These are phyloP conservation scores for Pascua sp. DNA, from an alignment of 1,284 basidiomycete genomes.

Conservation along the genomic window DNA sequence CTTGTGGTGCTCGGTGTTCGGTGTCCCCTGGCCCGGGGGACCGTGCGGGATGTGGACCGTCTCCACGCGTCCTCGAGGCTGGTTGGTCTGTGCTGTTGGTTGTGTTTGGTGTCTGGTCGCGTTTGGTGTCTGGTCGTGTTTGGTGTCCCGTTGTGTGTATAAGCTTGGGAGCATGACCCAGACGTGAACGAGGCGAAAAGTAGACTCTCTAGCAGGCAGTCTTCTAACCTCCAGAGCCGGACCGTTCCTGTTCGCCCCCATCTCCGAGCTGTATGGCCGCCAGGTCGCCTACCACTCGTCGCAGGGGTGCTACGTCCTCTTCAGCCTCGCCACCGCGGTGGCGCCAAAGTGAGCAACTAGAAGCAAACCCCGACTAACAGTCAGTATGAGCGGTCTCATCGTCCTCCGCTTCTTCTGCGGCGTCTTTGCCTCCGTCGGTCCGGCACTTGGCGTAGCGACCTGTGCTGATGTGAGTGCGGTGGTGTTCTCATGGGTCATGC, in stretches of 20 bases:
- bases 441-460: constrained; percentile 46
- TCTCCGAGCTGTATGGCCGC: constrained; percentile 51
- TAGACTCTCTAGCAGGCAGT: too few species aligned
- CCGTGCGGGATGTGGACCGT: constrained; percentile 13
- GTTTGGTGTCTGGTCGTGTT: too few species aligned
- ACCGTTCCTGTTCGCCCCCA: constrained; percentile 52
- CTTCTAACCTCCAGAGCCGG: constrained; percentile 34
- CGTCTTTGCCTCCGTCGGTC: constrained; percentile 41
- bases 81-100: too few species aligned
- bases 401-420: constrained; percentile 46
- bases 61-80: too few species aligned
- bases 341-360: constrained; percentile 34
- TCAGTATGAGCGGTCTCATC: constrained; percentile 39
- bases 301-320: constrained; percentile 38
- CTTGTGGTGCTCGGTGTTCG: too few species aligned
- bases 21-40: too few species aligned
- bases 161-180: too few species aligned
- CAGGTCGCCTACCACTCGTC: constrained; percentile 46
- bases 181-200: too few species aligned
- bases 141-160: too few species aligned
- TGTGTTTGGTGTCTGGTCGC: too few species aligned
- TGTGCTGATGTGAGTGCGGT: constrained; percentile 40
- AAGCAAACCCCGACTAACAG: not conserved
- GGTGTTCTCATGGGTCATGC: not conserved
- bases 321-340: constrained; percentile 39